phyloP scores from a whole-genome alignment of 2,329 filamentous ascomycete species.

The Raffaelea ambrosiae region DNA sequence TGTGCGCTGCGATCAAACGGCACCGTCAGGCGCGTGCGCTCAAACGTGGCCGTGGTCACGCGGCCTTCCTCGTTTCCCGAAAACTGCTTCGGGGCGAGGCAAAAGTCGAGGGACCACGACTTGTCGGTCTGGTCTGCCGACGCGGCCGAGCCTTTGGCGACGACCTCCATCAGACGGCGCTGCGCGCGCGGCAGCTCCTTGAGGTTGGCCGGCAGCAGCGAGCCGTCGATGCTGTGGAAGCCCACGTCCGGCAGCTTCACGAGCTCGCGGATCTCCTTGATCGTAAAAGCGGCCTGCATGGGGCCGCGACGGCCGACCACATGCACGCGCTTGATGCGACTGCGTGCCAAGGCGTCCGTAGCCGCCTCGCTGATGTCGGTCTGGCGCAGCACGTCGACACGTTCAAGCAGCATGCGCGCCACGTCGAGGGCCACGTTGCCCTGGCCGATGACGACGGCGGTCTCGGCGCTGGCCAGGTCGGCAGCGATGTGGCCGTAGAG shows the following conservation, averaged over 20 bases:
- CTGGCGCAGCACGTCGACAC: conserved; percentile 61
- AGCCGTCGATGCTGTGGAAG: conserved; percentile 60
- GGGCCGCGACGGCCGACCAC: conserved; percentile 87
- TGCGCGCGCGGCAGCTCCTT: conserved; percentile 66
- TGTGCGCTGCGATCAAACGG: conserved; percentile 44
- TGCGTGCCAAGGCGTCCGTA: conserved; percentile 61
- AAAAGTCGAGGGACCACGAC: conserved; percentile 79
- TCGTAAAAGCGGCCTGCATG: conserved; percentile 89
- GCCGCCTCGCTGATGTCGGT: conserved; percentile 90
- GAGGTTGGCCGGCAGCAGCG: conserved; percentile 59
- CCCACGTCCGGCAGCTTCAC: conserved; percentile 65
- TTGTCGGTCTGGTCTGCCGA: conserved; percentile 42
- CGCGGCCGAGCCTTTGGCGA: conserved; percentile 63
- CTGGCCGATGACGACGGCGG: conserved; percentile 84
- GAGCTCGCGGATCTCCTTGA: conserved; percentile 87
- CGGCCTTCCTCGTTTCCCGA: too few relatives aligned
- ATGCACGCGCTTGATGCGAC: conserved; percentile 68
- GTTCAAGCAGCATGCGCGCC: conserved; percentile 73
- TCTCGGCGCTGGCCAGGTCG: conserved; percentile 64
- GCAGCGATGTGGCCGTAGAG: conserved; percentile 35
- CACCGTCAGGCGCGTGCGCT: conserved; percentile 47
- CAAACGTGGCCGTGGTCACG: conserved; percentile 41
- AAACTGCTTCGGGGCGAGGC: conserved; percentile 57
- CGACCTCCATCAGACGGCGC: conserved; percentile 69
- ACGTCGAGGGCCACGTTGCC: conserved; percentile 96